Percentiles rank a stretch among this genome's conserved stretches.
phyloP scores from a whole-genome alignment of 257 asterid species.

The Anisodus acutangulus region DNA sequence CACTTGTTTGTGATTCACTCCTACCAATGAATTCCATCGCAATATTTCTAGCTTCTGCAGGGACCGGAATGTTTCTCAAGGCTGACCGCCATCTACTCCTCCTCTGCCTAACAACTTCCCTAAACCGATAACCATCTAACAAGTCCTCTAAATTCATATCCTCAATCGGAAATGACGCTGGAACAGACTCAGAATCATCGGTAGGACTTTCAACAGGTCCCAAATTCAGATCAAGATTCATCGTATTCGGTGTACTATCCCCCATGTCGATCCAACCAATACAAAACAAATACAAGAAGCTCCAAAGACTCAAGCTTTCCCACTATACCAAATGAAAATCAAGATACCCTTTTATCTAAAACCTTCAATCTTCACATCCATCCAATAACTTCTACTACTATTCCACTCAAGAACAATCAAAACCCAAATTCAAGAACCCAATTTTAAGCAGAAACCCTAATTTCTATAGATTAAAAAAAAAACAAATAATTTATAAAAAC shows the following conservation, averaged over 20 bases:
- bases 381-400: constrained; percentile 7
- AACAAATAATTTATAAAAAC: background rate
- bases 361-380: constrained; percentile 29
- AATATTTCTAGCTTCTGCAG: constrained; percentile 66
- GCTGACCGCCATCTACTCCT: constrained; percentile 70
- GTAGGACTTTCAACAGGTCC: constrained; percentile 75
- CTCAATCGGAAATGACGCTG: constrained; percentile 51
- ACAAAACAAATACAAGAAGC: constrained; percentile 10
- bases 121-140: constrained; percentile 53
- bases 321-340: constrained; percentile 30
- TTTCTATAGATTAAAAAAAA: background rate
- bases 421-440: background rate
- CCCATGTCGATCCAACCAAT: constrained; percentile 47
- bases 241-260: constrained; percentile 60
- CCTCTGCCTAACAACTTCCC: constrained; percentile 65
- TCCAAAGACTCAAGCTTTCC: constrained; percentile 32
- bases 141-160: constrained; percentile 77
- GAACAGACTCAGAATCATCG: constrained; percentile 47
- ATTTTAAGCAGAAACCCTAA: constrained; percentile 20
- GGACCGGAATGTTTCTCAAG: constrained; percentile 67
- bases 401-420: background rate
- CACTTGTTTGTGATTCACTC: constrained; percentile 64
- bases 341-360: constrained; percentile 32
- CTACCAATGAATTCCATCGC: constrained; percentile 65
- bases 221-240: constrained; percentile 95